phyloP scores from a whole-genome alignment of 257 asterid genomes.

The Solanum habrochaites region DNA sequence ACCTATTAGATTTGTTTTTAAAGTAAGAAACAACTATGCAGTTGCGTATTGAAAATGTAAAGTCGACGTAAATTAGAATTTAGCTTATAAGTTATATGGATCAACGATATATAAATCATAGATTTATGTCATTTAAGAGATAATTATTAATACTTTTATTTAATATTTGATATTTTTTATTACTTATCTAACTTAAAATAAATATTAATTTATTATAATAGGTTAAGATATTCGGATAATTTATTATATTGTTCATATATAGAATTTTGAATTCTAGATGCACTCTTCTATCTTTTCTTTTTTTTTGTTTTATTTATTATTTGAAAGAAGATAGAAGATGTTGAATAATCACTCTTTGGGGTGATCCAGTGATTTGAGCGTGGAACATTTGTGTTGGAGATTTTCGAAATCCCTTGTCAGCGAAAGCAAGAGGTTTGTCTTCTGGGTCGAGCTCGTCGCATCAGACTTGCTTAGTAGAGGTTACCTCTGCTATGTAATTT shows the following conservation, averaged over 20 bases:
- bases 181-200: background rate
- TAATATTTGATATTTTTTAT: background rate
- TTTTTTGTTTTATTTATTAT: background rate
- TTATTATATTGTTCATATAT: background rate
- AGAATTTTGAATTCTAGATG: background rate
- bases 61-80: background rate
- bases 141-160: background rate
- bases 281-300: background rate
- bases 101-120: too few species aligned
- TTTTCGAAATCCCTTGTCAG: too few species aligned
- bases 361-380: too few species aligned
- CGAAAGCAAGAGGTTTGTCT: accelerated
- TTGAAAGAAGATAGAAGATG: too few species aligned
- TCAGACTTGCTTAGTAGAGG: too few species aligned
- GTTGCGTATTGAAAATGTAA: background rate
- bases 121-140: background rate
- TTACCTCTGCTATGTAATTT: too few species aligned
- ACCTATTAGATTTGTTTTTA: background rate
- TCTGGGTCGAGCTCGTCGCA: too few species aligned
- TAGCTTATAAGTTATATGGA: background rate
- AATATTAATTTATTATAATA: background rate
- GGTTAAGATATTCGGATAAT: background rate
- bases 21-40: background rate
- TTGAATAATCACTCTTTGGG: background rate
- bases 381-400: too few species aligned